A percentile compares a stretch with the other conserved stretches of the same genome.
Evolutionary conservation across 441 rosid genomes (phyloP).

Genomic region (Corymbia calophylla): DNA sequence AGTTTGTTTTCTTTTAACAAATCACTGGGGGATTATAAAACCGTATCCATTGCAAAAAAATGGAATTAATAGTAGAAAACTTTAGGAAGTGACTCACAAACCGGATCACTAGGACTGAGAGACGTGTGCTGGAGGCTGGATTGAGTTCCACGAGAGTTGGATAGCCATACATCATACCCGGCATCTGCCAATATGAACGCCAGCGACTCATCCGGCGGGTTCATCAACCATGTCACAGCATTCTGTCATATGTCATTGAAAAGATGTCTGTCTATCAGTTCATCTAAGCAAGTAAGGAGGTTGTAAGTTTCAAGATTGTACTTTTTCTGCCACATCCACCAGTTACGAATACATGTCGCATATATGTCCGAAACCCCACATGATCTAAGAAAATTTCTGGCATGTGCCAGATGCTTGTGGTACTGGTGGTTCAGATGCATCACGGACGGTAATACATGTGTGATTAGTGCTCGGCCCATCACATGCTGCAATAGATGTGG

Average conservation of each 20-base stretch:
- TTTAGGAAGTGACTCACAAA: neutral
- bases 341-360: neutral
- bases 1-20: neutral
- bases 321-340: neutral
- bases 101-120: slow-evolving; percentile 17
- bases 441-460: neutral
- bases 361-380: neutral
- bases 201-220: slow-evolving; percentile 9
- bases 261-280: neutral
- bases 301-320: neutral
- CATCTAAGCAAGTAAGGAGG: neutral
- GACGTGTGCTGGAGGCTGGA: slow-evolving; percentile 28
- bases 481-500: neutral
- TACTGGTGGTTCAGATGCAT: neutral
- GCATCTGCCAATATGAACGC: slow-evolving; percentile 26
- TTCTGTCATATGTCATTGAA: slow-evolving; percentile 7
- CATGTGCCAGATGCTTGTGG: neutral
- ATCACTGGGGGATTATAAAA: neutral
- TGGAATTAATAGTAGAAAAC: neutral
- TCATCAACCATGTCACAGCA: slow-evolving; percentile 19
- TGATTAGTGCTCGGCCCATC: neutral
- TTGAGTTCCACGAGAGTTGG: slow-evolving; percentile 31
- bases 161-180: slow-evolving; percentile 35
- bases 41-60: neutral
- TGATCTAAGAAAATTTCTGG: neutral